Conservation (phyloP, 768 basidiomycete genomes). For the Lanmaoa pseudosensibilis region DNA sequence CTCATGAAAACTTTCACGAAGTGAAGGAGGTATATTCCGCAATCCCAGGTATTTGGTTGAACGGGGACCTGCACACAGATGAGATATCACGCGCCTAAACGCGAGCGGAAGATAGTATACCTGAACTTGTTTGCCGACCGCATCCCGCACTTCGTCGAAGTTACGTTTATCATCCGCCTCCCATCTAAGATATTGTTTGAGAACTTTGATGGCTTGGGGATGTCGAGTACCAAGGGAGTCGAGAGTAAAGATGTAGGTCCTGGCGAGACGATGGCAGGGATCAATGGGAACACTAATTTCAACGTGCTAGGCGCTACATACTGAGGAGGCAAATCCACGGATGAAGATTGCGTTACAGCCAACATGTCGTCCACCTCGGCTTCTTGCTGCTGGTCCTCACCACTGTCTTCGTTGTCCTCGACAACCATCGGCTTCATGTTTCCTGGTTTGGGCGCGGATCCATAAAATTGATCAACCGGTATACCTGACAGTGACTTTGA, state of each 20-base stretch:
- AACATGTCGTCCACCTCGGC: conserved; percentile 35
- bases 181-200: conserved; percentile 64
- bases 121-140: conserved; percentile 50
- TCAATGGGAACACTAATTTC: neutral
- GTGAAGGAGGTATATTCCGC: conserved; percentile 89
- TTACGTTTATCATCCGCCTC: conserved; percentile 78
- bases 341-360: conserved; percentile 17
- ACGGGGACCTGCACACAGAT: conserved; percentile 64
- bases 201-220: conserved; percentile 55
- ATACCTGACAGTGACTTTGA: conserved; percentile 16
- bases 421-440: neutral
- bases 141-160: conserved; percentile 36
- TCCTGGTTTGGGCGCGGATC: neutral
- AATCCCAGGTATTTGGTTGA: conserved; percentile 90
- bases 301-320: conserved; percentile 11
- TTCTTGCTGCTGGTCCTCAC: conserved; percentile 33
- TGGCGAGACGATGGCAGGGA: conserved; percentile 26
- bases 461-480: conserved; percentile 27
- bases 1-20: conserved; percentile 76
- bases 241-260: conserved; percentile 82
- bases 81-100: neutral
- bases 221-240: conserved; percentile 87
- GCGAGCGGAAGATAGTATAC: conserved; percentile 37
- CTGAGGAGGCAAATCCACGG: conserved; percentile 18
- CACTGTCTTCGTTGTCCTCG: conserved; percentile 27